Evolutionary conservation across 176 grass and related monocot species (phyloP), one percentile per base, ranked within the genome.

Genomic region (Chloris gayana): DNA sequence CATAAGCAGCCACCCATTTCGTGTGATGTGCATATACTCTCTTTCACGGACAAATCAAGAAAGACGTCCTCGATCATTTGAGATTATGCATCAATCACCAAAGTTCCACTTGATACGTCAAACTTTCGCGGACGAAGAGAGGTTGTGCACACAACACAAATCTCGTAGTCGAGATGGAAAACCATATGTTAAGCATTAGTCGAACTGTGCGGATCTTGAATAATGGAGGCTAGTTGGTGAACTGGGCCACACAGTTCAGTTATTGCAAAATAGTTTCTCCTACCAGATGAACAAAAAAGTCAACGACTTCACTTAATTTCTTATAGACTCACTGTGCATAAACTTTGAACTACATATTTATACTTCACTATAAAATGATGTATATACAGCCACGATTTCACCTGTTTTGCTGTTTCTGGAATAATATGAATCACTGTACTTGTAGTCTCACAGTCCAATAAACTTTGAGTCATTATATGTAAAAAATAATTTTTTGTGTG

Each of bases 261-360:
- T 33, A 77, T 77, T 62, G 74, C 58, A 9, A 1, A 77, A 47
- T 8, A 46, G 74, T 22, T 3, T 19, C 7, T 32, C 39, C 10
- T 22, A 72, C 38, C 57, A 76, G n/a, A 62, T 14, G 25, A 62
- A 41, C 22, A 29, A 18, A 62, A 62, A 15, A 64, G 26, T 64
- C 38, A 32, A 6, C 74, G 7, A 64, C 74, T 63, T 64, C 58
- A 77, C 38, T 30, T 77, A 13, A 45, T 63, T 76, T 37, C 6
- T 10, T 45, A 14, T 9, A 26, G 54, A 75, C 32, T 19, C 50
- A 58, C n/a, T 24, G n/a, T 24, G n/a, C 21, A 38, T n/a, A n/a
- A n/a, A 58, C 15, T 33, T 37, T 14, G 21, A 69, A 42, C 22
- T 24, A 21, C 37, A 69, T 7, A n/a, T 22, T 35, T 25, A 30